Percentiles rank a stretch among this genome's conserved stretches.
These are phyloP conservation scores for Pichia californica DNA, from an alignment of 805 yeast genomes.

Conservation along the genomic window DNA sequence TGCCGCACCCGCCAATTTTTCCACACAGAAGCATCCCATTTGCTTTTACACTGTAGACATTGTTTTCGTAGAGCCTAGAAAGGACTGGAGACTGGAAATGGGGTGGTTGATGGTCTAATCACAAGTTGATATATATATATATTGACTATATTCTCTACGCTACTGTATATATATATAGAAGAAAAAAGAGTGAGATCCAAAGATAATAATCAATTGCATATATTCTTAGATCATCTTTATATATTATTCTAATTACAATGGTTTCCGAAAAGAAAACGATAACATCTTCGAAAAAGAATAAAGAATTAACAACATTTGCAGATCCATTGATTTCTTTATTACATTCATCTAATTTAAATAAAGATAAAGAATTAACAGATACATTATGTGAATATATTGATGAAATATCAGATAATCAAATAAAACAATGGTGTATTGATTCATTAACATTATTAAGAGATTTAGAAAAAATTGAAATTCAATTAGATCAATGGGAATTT, in stretches of 20 bases:
- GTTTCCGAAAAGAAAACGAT: not conserved
- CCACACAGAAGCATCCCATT: too few relatives aligned
- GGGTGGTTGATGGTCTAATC: too few relatives aligned
- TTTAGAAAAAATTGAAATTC: constrained; percentile 42
- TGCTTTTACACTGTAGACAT: too few relatives aligned
- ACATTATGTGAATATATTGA: constrained; percentile 37
- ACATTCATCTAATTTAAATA: constrained; percentile 42
- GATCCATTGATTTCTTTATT: constrained; percentile 45
- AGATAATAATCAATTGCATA: too few relatives aligned
- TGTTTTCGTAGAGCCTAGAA: too few relatives aligned
- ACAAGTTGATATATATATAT: too few relatives aligned
- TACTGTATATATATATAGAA: too few relatives aligned
- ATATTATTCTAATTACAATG: not conserved
- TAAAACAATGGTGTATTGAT: constrained; percentile 43
- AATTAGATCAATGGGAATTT: constrained; percentile 49
- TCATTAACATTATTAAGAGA: constrained; percentile 42
- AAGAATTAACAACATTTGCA: constrained; percentile 22
- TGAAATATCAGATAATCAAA: constrained; percentile 37
- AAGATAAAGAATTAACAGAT: constrained; percentile 34
- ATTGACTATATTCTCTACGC: too few relatives aligned
- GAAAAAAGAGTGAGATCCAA: not conserved
- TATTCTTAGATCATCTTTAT: too few relatives aligned
- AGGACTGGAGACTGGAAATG: too few relatives aligned
- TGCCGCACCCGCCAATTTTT: too few relatives aligned
- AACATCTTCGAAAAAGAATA: not conserved